These are phyloP conservation scores for Boletales sp. DNA, from an alignment of 768 basidiomycete genomes.

Conservation along the genomic window DNA sequence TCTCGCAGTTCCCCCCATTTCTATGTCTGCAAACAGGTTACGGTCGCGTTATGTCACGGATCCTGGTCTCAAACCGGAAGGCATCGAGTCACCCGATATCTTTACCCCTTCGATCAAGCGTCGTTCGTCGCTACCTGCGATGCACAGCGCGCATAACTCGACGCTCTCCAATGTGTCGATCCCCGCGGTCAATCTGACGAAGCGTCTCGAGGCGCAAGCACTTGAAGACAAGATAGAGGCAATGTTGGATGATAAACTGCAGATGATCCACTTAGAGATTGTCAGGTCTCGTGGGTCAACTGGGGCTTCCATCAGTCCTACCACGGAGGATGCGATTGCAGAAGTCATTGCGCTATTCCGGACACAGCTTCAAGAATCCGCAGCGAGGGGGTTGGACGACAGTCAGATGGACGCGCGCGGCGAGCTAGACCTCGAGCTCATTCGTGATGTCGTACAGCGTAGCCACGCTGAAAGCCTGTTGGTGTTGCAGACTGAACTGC, in stretches of 20 bases:
- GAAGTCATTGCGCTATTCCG: constrained; percentile 70
- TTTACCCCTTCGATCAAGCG: constrained; percentile 45
- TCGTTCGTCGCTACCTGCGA: constrained; percentile 56
- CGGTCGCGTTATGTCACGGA: constrained; percentile 57
- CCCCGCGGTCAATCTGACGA: constrained; percentile 49
- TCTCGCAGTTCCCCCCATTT: constrained; percentile 61
- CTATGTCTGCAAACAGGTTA: constrained; percentile 55
- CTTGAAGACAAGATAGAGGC: constrained; percentile 58
- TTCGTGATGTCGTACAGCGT: constrained; percentile 67
- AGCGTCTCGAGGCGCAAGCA: constrained; percentile 55
- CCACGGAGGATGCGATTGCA: constrained; percentile 58
- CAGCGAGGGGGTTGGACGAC: constrained; percentile 54
- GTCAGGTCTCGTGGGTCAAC: constrained; percentile 21
- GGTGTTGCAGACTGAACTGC: constrained; percentile 58
- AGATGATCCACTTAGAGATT: constrained; percentile 43
- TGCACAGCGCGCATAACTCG: constrained; percentile 44
- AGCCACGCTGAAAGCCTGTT: constrained; percentile 59
- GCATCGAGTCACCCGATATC: constrained; percentile 35
- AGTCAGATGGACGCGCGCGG: constrained; percentile 69
- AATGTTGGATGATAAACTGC: constrained; percentile 70
- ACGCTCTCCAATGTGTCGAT: constrained; percentile 43
- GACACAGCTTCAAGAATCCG: constrained; percentile 61
- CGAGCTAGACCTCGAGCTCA: constrained; percentile 74
- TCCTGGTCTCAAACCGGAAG: constrained; percentile 40
- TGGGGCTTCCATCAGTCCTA: constrained; percentile 34